These are phyloP conservation scores for Mortierella sp. DNA, from an alignment of 371 early-diverging fungal species.

Conservation along the genomic window DNA sequence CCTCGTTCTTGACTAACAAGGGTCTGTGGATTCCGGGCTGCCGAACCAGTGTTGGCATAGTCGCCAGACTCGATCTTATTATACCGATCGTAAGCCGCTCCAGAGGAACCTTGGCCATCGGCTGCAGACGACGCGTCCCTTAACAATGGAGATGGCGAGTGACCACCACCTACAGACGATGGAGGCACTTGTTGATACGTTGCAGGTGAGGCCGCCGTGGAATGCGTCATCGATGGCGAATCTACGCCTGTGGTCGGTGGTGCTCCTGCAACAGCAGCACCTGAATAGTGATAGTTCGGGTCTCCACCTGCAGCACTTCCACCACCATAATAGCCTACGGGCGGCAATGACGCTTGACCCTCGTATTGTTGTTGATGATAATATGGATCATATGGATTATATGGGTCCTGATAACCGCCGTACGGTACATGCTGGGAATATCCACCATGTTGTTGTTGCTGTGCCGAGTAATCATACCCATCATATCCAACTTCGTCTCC, in stretches of 20 bases:
- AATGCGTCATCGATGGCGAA: neutral
- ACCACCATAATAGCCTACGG: constrained; percentile 17
- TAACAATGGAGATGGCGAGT: constrained; percentile 10
- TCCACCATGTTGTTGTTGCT: too few species aligned
- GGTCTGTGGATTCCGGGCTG: constrained; percentile 34
- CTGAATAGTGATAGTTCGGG: constrained; percentile 9
- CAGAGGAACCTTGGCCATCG: neutral
- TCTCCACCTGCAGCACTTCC: too few species aligned
- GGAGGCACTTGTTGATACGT: constrained; percentile 15
- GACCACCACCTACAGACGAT: neutral
- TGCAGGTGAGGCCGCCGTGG: constrained; percentile 10
- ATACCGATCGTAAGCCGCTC: constrained; percentile 3
- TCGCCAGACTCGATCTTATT: constrained; percentile 16
- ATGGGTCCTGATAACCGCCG: constrained; percentile 32
- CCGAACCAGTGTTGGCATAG: constrained; percentile 17
- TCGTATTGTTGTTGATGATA: constrained; percentile 18
- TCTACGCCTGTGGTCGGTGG: constrained; percentile 13
- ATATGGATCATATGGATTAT: constrained; percentile 37
- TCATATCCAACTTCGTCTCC: constrained; percentile 17
- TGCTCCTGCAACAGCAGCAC: neutral
- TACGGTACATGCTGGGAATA: constrained; percentile 19
- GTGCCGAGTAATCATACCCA: constrained; percentile 15
- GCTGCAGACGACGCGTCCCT: constrained; percentile 1
- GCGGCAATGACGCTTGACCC: constrained; percentile 2
- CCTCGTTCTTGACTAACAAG: constrained; percentile 2